Conservation (phyloP, 495 filamentous ascomycete genomes). For the Penicillium nucicola region DNA sequence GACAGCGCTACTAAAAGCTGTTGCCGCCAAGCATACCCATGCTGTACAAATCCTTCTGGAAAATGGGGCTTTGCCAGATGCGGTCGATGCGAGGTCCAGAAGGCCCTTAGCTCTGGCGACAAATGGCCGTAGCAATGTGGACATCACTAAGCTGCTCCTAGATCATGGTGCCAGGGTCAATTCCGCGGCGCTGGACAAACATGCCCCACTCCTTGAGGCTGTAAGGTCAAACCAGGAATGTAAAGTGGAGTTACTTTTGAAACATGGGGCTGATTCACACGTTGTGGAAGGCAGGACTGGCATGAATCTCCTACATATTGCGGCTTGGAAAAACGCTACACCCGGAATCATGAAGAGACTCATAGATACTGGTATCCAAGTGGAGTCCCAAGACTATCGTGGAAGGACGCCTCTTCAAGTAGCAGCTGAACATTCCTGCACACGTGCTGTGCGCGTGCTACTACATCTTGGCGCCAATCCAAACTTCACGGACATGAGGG, state of each 20-base stretch:
- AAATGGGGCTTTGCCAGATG: constrained; percentile 4
- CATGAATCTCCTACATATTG: constrained; percentile 3
- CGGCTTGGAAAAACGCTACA: not conserved
- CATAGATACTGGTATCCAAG: not conserved
- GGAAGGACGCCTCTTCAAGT: constrained; percentile 7
- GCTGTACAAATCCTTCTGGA: constrained; percentile 3
- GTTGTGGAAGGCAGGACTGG: not conserved
- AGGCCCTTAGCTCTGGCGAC: constrained; percentile 6
- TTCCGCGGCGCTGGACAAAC: not conserved
- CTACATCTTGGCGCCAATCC: not conserved
- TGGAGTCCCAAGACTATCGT: not conserved
- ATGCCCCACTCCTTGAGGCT: not conserved
- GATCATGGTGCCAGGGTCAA: not conserved
- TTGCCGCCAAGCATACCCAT: not conserved
- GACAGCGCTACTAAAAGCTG: constrained; percentile 2
- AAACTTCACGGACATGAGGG: constrained; percentile 1
- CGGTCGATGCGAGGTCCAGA: not conserved
- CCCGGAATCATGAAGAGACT: constrained; percentile 2
- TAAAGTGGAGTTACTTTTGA: constrained; percentile 4
- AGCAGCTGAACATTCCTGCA: constrained; percentile 2
- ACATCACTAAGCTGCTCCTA: constrained; percentile 7
- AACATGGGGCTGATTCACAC: not conserved
- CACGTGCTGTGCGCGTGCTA: not conserved
- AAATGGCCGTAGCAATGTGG: not conserved
- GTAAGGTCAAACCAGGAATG: constrained; percentile 1